Percentiles rank a stretch among this genome's conserved stretches.
Conservation (phyloP, 768 basidiomycete species). For the Amanita molliuscula region DNA sequence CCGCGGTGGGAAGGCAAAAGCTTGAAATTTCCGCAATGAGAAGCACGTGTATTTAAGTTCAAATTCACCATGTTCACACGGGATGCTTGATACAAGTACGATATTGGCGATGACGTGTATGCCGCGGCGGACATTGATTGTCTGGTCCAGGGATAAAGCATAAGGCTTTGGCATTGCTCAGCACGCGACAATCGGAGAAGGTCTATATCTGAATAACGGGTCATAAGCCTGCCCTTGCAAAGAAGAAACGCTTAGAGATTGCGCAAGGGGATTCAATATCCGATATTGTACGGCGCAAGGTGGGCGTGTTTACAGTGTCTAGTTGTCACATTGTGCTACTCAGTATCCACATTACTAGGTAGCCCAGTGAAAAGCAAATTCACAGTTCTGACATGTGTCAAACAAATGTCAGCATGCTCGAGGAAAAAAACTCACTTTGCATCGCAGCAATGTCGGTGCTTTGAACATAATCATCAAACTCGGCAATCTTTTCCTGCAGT, state of each 20-base stretch:
- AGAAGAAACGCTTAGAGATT: not conserved
- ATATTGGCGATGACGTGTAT: not conserved
- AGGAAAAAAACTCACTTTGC: slow-evolving; percentile 55
- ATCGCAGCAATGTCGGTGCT: slow-evolving; percentile 88
- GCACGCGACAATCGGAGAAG: not conserved
- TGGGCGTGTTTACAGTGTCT: not conserved
- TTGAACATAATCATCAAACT: slow-evolving; percentile 84
- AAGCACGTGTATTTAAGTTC: slow-evolving; percentile 1
- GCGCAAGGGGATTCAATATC: slow-evolving; percentile 2
- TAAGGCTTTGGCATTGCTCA: not conserved
- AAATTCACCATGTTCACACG: not conserved
- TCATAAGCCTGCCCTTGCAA: not conserved
- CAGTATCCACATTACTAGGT: not conserved
- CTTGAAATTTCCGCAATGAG: not conserved
- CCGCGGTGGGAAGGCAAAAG: not conserved
- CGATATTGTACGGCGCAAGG: not conserved
- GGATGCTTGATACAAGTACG: not conserved
- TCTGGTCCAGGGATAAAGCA: not conserved
- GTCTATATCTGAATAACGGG: not conserved
- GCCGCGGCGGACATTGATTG: not conserved
- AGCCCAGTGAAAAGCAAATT: not conserved
- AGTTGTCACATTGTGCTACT: not conserved
- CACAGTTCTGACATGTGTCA: slow-evolving; percentile 7
- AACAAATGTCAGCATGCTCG: not conserved
- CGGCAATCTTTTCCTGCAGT: slow-evolving; percentile 81